Percentiles rank a stretch among this genome's conserved stretches.
Conservation (phyloP, 1,284 basidiomycete genomes). For the Phellopilus nigrolimitatus region DNA sequence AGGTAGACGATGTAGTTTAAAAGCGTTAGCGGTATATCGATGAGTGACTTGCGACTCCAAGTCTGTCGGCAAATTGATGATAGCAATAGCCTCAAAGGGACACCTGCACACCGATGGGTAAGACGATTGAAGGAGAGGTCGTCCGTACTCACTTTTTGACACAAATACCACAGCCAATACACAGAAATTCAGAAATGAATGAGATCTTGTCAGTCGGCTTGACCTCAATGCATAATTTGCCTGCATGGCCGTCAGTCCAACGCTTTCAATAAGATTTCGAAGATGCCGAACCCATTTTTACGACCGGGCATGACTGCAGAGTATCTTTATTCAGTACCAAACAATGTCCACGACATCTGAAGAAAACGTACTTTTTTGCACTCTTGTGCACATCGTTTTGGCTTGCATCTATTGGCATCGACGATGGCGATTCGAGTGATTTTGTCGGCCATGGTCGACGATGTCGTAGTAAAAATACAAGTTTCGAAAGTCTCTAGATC, state of each 20-base stretch:
- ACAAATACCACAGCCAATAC: slow-evolving; percentile 97
- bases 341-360: background rate
- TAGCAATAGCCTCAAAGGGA: slow-evolving; percentile 95
- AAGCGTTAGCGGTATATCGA: slow-evolving; percentile 94
- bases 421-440: slow-evolving; percentile 96
- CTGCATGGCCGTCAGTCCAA: slow-evolving; percentile 34
- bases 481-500: background rate
- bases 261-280: background rate
- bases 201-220: slow-evolving; percentile 92
- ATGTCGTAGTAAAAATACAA: background rate
- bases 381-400: slow-evolving; percentile 88
- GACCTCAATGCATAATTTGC: slow-evolving; percentile 97
- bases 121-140: background rate
- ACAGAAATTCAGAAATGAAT: slow-evolving; percentile 95
- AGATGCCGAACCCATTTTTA: slow-evolving; percentile 82
- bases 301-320: slow-evolving; percentile 87
- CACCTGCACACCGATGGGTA: slow-evolving; percentile 51
- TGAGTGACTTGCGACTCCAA: slow-evolving; percentile 92
- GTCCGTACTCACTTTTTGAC: slow-evolving; percentile 80
- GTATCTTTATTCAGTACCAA: slow-evolving; percentile 13
- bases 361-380: slow-evolving; percentile 72
- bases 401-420: slow-evolving; percentile 89
- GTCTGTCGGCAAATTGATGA: slow-evolving; percentile 97
- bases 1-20: slow-evolving; percentile 95
- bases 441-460: slow-evolving; percentile 51